Percentiles rank a stretch among this genome's conserved stretches.
These are phyloP conservation scores for Austroboletus rostrupii DNA, from an alignment of 1,284 basidiomycete genomes.

Conservation along the genomic window DNA sequence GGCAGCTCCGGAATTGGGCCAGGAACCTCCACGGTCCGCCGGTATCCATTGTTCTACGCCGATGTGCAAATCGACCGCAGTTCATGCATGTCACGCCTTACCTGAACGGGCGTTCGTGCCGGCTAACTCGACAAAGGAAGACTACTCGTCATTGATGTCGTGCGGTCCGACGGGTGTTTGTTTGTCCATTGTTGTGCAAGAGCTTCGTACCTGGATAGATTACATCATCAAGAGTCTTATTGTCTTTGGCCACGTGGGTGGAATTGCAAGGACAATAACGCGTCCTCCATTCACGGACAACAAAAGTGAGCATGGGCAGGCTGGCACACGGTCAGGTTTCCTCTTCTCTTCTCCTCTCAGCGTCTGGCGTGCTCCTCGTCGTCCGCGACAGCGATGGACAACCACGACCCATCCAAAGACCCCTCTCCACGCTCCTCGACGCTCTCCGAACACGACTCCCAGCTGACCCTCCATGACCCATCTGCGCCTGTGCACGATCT, in stretches of 20 bases:
- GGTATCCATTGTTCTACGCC: too few relatives aligned
- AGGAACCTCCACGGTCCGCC: too few relatives aligned
- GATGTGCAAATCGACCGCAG: too few relatives aligned
- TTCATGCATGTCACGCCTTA: too few relatives aligned
- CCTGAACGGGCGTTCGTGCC: too few relatives aligned
- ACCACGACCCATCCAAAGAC: slow-evolving; percentile 23
- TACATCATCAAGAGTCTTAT: slow-evolving; percentile 24
- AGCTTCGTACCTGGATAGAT: slow-evolving; percentile 16
- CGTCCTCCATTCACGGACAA: slow-evolving; percentile 10
- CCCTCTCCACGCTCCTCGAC: slow-evolving; percentile 19
- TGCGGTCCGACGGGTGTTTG: neutral
- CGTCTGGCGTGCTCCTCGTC: slow-evolving; percentile 23
- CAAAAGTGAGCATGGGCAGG: slow-evolving; percentile 19
- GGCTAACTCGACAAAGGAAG: too few relatives aligned
- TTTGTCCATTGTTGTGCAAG: slow-evolving; percentile 21
- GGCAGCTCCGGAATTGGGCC: too few relatives aligned
- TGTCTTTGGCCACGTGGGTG: slow-evolving; percentile 14
- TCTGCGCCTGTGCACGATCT: slow-evolving; percentile 13
- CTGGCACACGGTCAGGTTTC: neutral
- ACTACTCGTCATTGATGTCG: too few relatives aligned
- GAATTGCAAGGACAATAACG: slow-evolving; percentile 18
- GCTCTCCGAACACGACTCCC: slow-evolving; percentile 11
- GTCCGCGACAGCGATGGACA: slow-evolving; percentile 31
- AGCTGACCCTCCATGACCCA: slow-evolving; percentile 5
- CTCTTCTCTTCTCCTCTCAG: slow-evolving; percentile 3